A percentile compares a stretch with the other conserved stretches of the same genome.
Evolutionary conservation across 352 stramenopile species (phyloP).

Genomic region (Hyaloperonospora brassicae): DNA sequence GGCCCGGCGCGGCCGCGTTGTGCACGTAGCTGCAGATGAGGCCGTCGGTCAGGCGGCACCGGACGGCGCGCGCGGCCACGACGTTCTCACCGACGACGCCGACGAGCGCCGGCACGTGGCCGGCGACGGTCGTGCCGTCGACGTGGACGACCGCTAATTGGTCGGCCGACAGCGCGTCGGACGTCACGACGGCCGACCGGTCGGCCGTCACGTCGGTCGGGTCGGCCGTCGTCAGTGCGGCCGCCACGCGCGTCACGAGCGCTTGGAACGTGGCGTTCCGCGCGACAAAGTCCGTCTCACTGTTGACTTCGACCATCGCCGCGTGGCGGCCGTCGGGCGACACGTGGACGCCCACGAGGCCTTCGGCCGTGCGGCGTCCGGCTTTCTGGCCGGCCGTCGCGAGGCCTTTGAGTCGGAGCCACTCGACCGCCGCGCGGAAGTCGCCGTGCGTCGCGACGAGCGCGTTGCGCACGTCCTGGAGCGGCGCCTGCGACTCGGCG

Average conservation of each 20-base stretch:
- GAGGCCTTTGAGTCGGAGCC: conserved; percentile 86
- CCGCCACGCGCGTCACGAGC: conserved; percentile 49
- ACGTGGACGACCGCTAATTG: conserved; percentile 39
- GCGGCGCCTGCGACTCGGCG: conserved; percentile 71
- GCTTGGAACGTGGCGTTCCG: conserved; percentile 89
- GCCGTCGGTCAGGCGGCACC: conserved; percentile 55
- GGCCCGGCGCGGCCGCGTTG: conserved; percentile 55
- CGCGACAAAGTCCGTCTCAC: conserved; percentile 92
- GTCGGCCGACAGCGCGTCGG: conserved; percentile 24
- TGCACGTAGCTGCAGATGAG: conserved; percentile 84
- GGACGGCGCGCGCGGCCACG: conserved; percentile 60
- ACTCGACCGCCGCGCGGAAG: conserved; percentile 80
- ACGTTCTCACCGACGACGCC: conserved; percentile 86
- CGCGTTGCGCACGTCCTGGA: conserved; percentile 87
- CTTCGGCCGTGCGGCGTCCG: conserved; percentile 65
- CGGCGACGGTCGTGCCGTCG: conserved; percentile 49
- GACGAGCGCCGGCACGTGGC: conserved; percentile 72
- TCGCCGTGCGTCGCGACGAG: conserved; percentile 71
- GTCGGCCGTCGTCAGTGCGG: conserved; percentile 20
- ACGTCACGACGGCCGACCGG: too few species aligned
- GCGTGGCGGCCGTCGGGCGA: conserved; percentile 18
- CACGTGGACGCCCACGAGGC: conserved; percentile 60
- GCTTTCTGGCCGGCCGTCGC: conserved; percentile 73
- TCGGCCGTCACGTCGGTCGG: too few species aligned
- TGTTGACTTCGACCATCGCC: conserved; percentile 92